Conservation (phyloP, 2,329 filamentous ascomycete genomes). For the Chaetothyriales sp. region DNA sequence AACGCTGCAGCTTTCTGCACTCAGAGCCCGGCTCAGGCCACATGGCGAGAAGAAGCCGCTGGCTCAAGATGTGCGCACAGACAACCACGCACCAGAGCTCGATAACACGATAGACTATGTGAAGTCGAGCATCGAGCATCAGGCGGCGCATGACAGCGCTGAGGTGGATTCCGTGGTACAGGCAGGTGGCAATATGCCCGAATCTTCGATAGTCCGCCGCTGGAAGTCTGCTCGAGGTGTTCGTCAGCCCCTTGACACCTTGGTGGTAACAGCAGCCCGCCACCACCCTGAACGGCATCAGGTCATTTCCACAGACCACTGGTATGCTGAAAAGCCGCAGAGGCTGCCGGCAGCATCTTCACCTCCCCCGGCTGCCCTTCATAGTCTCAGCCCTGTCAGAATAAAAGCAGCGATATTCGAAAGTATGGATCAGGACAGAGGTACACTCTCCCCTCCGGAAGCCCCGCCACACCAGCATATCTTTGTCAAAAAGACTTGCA, state of each 20-base stretch:
- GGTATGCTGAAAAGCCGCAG: background rate
- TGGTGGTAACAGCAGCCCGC: background rate
- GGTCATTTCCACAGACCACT: background rate
- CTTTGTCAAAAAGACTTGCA: background rate
- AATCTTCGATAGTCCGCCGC: conserved; percentile 2
- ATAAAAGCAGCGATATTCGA: conserved; percentile 13
- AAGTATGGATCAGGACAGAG: conserved; percentile 5
- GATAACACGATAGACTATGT: conserved; percentile 16
- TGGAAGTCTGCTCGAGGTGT: conserved; percentile 1
- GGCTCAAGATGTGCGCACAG: background rate
- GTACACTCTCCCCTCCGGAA: conserved; percentile 1
- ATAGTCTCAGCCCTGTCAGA: conserved; percentile 10
- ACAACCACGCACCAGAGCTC: conserved; percentile 5
- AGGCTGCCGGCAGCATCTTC: background rate
- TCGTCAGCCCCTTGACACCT: background rate
- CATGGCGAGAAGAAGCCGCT: conserved; percentile 4
- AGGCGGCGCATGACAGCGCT: background rate
- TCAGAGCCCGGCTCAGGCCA: conserved; percentile 10
- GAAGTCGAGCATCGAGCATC: conserved; percentile 4
- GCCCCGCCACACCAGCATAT: conserved; percentile 1
- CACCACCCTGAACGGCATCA: background rate
- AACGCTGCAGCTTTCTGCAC: conserved; percentile 8
- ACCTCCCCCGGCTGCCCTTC: background rate
- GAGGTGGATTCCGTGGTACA: background rate
- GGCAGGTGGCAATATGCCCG: background rate